These are phyloP conservation scores for Russula sp. DNA, from an alignment of 768 basidiomycete genomes.

Conservation along the genomic window DNA sequence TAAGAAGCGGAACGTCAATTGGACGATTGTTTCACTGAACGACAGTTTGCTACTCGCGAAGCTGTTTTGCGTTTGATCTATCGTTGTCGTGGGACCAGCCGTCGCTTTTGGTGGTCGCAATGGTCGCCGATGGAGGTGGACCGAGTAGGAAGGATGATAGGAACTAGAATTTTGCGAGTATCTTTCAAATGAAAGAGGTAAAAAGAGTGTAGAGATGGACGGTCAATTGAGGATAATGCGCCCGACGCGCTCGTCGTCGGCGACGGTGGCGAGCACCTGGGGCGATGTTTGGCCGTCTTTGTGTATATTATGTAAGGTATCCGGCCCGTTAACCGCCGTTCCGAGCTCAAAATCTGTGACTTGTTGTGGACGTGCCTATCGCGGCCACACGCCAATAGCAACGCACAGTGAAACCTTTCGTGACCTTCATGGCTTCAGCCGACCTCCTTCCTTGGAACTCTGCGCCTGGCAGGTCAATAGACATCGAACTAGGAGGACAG, in stretches of 20 bases:
- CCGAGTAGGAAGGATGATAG: neutral
- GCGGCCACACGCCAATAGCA: neutral
- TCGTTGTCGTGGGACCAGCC: neutral
- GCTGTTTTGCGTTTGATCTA: neutral
- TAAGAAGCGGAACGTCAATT: neutral
- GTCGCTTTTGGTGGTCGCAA: neutral
- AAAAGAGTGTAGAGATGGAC: neutral
- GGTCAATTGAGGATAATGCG: constrained; percentile 6
- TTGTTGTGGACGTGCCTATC: neutral
- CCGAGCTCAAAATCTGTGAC: neutral
- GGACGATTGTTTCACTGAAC: neutral
- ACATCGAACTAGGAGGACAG: constrained; percentile 74
- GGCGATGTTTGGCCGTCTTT: constrained; percentile 20
- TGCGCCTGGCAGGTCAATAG: constrained; percentile 36
- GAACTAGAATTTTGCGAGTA: neutral
- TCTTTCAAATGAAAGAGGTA: neutral
- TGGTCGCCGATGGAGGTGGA: neutral
- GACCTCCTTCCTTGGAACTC: constrained; percentile 21
- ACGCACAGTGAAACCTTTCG: neutral
- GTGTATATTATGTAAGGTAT: constrained; percentile 1
- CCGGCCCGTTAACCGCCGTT: constrained; percentile 7
- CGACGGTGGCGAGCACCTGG: constrained; percentile 19
- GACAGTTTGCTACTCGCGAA: neutral
- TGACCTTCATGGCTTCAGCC: neutral
- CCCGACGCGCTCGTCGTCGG: constrained; percentile 24